Percentiles rank a stretch among this genome's conserved stretches.
phyloP scores from a whole-genome alignment of 2,329 filamentous ascomycete genomes.

The Alternaria hordeiaustralica region DNA sequence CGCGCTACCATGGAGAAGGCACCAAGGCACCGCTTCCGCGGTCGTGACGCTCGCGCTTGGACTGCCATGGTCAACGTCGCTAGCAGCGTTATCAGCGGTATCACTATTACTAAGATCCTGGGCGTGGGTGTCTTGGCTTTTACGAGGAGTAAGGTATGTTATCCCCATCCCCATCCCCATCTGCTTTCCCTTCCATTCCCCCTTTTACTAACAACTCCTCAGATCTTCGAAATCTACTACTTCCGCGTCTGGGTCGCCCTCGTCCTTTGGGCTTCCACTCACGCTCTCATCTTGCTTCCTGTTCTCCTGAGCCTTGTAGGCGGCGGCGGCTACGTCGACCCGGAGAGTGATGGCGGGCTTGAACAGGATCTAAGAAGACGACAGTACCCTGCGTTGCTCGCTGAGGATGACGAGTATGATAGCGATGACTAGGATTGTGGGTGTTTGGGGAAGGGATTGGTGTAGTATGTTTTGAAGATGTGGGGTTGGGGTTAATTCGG shows the following conservation, averaged over 20 bases:
- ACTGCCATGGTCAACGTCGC: constrained; percentile 94
- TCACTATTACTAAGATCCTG: constrained; percentile 93
- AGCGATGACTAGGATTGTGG: constrained; percentile 36
- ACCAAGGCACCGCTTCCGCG: constrained; percentile 74
- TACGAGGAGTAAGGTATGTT: constrained; percentile 77
- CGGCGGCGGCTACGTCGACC: constrained; percentile 83
- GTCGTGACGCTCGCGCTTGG: constrained; percentile 86
- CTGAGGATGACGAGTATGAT: constrained; percentile 76
- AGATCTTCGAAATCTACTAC: constrained; percentile 99
- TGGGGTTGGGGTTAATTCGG: background rate
- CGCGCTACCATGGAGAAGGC: constrained; percentile 81
- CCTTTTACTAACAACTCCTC: background rate
- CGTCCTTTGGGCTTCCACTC: constrained; percentile 84
- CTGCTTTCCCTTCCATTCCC: background rate
- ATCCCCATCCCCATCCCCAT: no score
- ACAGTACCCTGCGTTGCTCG: constrained; percentile 75
- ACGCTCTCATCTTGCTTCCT: constrained; percentile 89
- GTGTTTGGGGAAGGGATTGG: background rate
- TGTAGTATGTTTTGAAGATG: background rate
- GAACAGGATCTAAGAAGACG: constrained; percentile 86
- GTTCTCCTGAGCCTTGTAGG: constrained; percentile 86
- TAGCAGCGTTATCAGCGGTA: constrained; percentile 91
- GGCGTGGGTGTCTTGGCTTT: constrained; percentile 93
- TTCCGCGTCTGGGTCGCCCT: constrained; percentile 96
- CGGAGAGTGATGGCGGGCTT: constrained; percentile 84